Evolutionary conservation across 768 basidiomycete genomes (phyloP), one percentile per base, ranked within the genome.

Genomic region (Mycena alexandri): DNA sequence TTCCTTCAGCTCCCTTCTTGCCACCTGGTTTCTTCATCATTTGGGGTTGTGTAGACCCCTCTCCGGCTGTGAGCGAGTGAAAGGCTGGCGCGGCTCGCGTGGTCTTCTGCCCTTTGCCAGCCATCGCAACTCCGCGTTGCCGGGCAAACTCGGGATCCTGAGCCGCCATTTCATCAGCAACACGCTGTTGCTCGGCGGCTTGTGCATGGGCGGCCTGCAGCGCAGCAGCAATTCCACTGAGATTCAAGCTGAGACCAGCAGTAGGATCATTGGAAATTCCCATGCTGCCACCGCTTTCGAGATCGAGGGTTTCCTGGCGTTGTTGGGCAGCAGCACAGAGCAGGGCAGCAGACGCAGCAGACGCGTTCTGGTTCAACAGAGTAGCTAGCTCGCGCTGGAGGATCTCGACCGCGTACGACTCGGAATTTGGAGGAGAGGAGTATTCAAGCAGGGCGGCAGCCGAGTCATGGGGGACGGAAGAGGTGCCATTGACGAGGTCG

Each of bases 71-170:
- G 19, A 93, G 86, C 16, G 90, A 92, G 76, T 93, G 92, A 74
- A 93, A 93, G 2, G 92, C 88, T 53, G 93, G 91, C 0, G 92
- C 90, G 2, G 86, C 87, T 68, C 91, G 88, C 42, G 93, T 93
- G 21, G 83, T 82, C 71, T 79, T 80, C 64, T 83, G 84, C 68
- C 82, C 84, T 57, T 86, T 84, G 58, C 84, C 81, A 65, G 79
- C 75, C 61, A 81, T 77, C 34, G 79, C 80, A 70, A 83, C 80
- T 67, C 84, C 83, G 60, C 81, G 83, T 59, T 84, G 82, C 42
- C 79, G 77, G 60, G 79, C 80, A 61, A 84, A 82, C 38, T 82
- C 79, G 36, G 85, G 73, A 68, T 83, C 81, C 72, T 86, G 85
- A 21, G 81, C 80, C 41, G 84, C 78, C 54, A 85, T 77, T 51